These are phyloP conservation scores for Tilletia horrida DNA, from an alignment of 1,284 basidiomycete genomes.

Conservation along the genomic window DNA sequence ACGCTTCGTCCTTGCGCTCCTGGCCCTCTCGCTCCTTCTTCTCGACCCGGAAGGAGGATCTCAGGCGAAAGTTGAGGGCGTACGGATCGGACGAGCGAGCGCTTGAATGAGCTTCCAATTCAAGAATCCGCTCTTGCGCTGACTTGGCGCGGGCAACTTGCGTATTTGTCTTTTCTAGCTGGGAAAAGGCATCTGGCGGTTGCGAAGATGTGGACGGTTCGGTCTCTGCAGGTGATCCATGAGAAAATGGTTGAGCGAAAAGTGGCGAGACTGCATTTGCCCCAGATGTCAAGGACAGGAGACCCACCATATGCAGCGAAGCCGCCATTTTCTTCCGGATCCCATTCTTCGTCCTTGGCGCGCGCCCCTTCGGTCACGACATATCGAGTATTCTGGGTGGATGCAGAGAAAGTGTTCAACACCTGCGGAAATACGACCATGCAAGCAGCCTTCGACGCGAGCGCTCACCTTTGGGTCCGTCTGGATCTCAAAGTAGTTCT, in stretches of 20 bases:
- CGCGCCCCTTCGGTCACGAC: slow-evolving; percentile 84
- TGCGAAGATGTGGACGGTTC: slow-evolving; percentile 63
- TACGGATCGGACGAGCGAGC: slow-evolving; percentile 81
- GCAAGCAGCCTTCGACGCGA: no score
- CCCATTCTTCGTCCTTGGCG: slow-evolving; percentile 90
- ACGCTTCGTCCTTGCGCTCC: slow-evolving; percentile 65
- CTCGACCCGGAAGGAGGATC: slow-evolving; percentile 76
- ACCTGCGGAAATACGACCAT: no score
- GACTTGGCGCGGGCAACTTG: slow-evolving; percentile 70
- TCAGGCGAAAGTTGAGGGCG: slow-evolving; percentile 67
- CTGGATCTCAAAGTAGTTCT: slow-evolving; percentile 89
- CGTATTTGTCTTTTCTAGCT: slow-evolving; percentile 78
- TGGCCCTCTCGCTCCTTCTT: slow-evolving; percentile 73
- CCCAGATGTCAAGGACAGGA: background rate
- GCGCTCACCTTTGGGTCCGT: slow-evolving; percentile 79
- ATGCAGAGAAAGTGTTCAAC: background rate
- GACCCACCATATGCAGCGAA: slow-evolving; percentile 75
- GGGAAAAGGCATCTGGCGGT: slow-evolving; percentile 74
- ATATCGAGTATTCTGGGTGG: slow-evolving; percentile 81
- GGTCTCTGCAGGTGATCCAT: slow-evolving; percentile 62
- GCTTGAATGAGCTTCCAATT: slow-evolving; percentile 70
- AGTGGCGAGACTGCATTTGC: no score
- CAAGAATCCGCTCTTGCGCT: slow-evolving; percentile 71
- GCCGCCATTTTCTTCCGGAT: slow-evolving; percentile 90
- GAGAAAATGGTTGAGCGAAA: slow-evolving; percentile 19